A percentile compares a stretch with the other conserved stretches of the same genome.
These are phyloP conservation scores for Pleoardoris graminearum DNA, from an alignment of 2,329 filamentous ascomycete species.

Conservation along the genomic window DNA sequence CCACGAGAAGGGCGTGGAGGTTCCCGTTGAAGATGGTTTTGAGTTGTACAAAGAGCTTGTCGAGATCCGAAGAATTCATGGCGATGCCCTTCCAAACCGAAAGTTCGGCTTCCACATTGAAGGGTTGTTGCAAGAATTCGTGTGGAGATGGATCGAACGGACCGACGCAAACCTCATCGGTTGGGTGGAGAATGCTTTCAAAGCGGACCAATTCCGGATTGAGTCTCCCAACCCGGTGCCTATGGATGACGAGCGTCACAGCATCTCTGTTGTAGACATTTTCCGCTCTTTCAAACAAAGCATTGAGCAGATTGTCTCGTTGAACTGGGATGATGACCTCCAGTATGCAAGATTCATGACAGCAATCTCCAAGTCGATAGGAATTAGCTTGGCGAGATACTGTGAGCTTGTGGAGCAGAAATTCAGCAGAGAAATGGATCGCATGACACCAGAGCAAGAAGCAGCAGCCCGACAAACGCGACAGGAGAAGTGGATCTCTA, in stretches of 20 bases:
- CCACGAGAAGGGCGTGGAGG: conserved; percentile 69
- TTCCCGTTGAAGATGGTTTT: conserved; percentile 90
- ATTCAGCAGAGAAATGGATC: conserved; percentile 91
- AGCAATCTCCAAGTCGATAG: conserved; percentile 80
- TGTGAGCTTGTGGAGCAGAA: conserved; percentile 87
- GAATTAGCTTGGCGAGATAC: conserved; percentile 80
- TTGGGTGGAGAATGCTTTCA: conserved; percentile 88
- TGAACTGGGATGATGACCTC: conserved; percentile 91
- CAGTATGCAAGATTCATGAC: conserved; percentile 99
- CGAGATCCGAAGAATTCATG: conserved; percentile 80
- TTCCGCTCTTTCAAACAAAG: conserved; percentile 94
- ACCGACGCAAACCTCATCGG: conserved; percentile 78
- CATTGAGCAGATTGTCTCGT: conserved; percentile 79
- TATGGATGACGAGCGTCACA: conserved; percentile 83
- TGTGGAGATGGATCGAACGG: conserved; percentile 89
- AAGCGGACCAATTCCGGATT: conserved; percentile 84
- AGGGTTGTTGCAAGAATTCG: conserved; percentile 82
- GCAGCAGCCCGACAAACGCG: conserved; percentile 75
- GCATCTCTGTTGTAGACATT: conserved; percentile 88
- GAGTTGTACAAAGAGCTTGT: conserved; percentile 88
- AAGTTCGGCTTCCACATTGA: conserved; percentile 89
- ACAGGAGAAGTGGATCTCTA: conserved; percentile 90
- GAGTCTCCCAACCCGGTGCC: conserved; percentile 66
- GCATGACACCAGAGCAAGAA: conserved; percentile 83
- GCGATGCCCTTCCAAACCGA: conserved; percentile 68